phyloP scores from a whole-genome alignment of 2,329 filamentous ascomycete genomes.

The Neoscytalidium dimidiatum region DNA sequence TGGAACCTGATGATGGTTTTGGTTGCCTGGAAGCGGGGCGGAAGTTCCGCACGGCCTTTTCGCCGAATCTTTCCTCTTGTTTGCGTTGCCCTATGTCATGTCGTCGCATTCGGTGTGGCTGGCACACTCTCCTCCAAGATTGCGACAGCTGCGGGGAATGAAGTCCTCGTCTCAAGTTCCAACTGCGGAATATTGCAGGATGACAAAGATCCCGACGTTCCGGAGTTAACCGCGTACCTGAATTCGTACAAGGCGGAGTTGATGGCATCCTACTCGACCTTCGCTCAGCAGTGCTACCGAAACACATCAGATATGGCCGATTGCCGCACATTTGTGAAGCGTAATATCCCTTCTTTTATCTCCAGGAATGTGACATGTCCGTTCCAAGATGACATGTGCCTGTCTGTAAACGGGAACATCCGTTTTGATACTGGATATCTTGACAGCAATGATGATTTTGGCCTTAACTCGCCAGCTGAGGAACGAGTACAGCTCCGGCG shows the following conservation, averaged over 20 bases:
- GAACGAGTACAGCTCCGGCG: conserved; percentile 12
- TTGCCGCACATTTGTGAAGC: conserved; percentile 18
- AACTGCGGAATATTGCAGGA: background rate
- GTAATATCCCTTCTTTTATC: conserved; percentile 9
- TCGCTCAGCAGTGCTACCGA: conserved; percentile 8
- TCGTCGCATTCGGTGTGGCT: conserved; percentile 7
- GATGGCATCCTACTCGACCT: background rate
- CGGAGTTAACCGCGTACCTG: background rate
- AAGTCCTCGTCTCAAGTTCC: conserved; percentile 11
- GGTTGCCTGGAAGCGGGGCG: background rate
- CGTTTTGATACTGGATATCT: conserved; percentile 26
- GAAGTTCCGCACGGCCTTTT: background rate
- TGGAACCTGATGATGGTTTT: background rate
- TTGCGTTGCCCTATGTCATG: background rate
- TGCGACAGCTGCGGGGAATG: background rate
- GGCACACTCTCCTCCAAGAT: conserved; percentile 21
- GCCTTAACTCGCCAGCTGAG: conserved; percentile 24
- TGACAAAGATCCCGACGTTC: background rate
- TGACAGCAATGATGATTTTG: conserved; percentile 25
- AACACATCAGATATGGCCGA: background rate
- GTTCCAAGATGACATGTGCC: conserved; percentile 22
- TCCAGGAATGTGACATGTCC: conserved; percentile 22
- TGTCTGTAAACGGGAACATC: conserved; percentile 20
- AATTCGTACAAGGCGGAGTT: background rate
- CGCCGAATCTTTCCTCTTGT: conserved; percentile 1